phyloP scores from a whole-genome alignment of 2,329 filamentous ascomycete species.

The Whalleya microplaca region DNA sequence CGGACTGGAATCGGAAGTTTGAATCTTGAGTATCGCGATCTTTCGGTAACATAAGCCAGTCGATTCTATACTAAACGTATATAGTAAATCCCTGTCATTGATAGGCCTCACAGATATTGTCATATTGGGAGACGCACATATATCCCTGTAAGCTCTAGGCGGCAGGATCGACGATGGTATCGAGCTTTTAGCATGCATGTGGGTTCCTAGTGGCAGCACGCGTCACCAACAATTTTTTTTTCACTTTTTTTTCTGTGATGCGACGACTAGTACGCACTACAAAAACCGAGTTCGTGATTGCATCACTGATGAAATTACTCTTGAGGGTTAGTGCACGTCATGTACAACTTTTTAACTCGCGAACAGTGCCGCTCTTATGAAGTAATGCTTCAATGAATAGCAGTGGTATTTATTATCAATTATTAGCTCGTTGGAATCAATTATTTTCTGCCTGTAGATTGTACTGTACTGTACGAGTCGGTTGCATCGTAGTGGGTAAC shows the following conservation, averaged over 20 bases:
- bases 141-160: neutral
- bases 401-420: neutral
- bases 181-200: neutral
- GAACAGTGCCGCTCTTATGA: too few relatives aligned
- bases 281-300: too few relatives aligned
- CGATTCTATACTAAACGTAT: neutral
- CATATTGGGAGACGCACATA: neutral
- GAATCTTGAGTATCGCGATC: neutral
- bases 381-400: neutral
- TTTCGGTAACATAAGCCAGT: neutral
- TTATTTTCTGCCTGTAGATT: too few relatives aligned
- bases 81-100: neutral
- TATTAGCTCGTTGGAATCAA: neutral
- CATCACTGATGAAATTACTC: slow-evolving; percentile 1
- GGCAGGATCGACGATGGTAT: neutral
- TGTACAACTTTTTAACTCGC: too few relatives aligned
- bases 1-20: too few relatives aligned
- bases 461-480: too few relatives aligned
- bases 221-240: neutral
- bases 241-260: neutral
- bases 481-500: neutral
- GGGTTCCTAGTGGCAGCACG: neutral
- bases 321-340: neutral
- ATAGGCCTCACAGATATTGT: neutral
- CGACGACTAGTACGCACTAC: too few relatives aligned